A percentile compares a stretch with the other conserved stretches of the same genome.
Conservation (phyloP, 208 protist species). For the Trypanosoma caninum region DNA sequence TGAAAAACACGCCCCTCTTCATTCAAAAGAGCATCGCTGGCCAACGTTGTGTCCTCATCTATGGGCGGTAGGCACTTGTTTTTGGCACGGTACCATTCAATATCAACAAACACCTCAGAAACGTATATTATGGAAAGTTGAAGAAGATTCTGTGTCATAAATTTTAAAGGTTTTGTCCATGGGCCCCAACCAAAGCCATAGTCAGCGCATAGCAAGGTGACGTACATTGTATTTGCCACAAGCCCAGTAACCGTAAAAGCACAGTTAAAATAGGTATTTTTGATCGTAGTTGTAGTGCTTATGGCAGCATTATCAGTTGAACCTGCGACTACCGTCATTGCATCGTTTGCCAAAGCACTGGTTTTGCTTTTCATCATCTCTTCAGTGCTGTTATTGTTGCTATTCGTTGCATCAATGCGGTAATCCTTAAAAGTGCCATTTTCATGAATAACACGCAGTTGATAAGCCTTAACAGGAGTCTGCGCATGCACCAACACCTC, state of each 20-base stretch:
- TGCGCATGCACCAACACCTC: slow-evolving; percentile 41
- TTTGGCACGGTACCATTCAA: slow-evolving; percentile 83
- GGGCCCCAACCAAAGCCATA: slow-evolving; percentile 77
- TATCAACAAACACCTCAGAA: slow-evolving; percentile 85
- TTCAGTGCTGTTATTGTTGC: not conserved
- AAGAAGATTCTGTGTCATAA: slow-evolving; percentile 91
- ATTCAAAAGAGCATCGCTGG: slow-evolving; percentile 44
- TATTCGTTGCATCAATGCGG: slow-evolving; percentile 23
- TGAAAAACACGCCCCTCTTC: slow-evolving; percentile 78
- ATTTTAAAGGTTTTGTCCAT: slow-evolving; percentile 83
- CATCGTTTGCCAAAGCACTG: not conserved
- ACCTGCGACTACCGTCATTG: not conserved
- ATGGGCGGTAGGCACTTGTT: slow-evolving; percentile 67
- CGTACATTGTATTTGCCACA: slow-evolving; percentile 82
- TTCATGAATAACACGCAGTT: slow-evolving; percentile 76
- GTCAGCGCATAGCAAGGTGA: slow-evolving; percentile 71
- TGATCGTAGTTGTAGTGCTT: not conserved
- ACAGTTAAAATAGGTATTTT: not conserved
- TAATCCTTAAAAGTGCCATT: slow-evolving; percentile 49
- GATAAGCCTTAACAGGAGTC: slow-evolving; percentile 67
- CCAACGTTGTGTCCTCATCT: slow-evolving; percentile 56
- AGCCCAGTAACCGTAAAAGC: slow-evolving; percentile 74
- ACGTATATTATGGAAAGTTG: slow-evolving; percentile 89
- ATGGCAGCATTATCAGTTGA: not conserved
- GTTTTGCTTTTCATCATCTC: not conserved